phyloP scores from a whole-genome alignment of 805 yeast species.

The Metschnikowia sp. region DNA sequence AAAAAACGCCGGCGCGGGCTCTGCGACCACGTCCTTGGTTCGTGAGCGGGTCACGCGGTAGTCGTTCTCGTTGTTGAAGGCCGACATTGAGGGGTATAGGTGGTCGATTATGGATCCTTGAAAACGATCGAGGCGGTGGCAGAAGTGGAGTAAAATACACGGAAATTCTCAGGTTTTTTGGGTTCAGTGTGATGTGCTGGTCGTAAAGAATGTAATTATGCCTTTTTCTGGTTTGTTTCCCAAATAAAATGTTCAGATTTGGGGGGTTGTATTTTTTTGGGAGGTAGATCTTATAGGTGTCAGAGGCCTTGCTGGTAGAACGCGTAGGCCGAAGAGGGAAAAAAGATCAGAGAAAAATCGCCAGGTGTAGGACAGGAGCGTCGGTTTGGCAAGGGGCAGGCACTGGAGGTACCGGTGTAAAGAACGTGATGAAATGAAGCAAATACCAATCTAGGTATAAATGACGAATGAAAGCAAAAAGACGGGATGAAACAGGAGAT shows the following conservation, averaged over 20 bases:
- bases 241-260: too few species aligned
- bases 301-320: background rate
- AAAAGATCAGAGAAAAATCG: background rate
- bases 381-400: background rate
- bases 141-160: too few species aligned
- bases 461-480: background rate
- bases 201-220: too few species aligned
- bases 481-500: background rate
- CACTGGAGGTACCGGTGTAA: background rate
- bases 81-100: conserved; percentile 15
- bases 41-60: conserved; percentile 32
- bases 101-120: background rate
- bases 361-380: background rate
- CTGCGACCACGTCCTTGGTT: conserved; percentile 3
- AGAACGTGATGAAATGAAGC: background rate
- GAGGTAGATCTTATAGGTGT: too few species aligned
- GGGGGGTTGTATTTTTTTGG: too few species aligned
- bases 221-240: too few species aligned
- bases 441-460: background rate
- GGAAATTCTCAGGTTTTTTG: too few species aligned
- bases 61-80: conserved; percentile 40
- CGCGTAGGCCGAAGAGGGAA: background rate
- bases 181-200: too few species aligned
- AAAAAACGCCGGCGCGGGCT: background rate
- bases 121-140: background rate